Base-by-base conservation (phyloP, 202 grass and related monocot species). In the Carex arenaria region DNA sequence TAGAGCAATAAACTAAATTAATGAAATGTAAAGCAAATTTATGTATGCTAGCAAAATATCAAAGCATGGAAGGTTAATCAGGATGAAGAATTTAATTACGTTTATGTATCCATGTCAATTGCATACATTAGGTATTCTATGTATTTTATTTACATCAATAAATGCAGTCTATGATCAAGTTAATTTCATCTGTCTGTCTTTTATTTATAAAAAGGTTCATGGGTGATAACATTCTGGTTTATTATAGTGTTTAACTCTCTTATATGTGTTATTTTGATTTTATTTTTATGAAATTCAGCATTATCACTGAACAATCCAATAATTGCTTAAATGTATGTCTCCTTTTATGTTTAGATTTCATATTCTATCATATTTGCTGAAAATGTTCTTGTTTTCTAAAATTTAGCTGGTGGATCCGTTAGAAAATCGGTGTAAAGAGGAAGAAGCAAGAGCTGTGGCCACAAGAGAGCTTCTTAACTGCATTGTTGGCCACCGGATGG, bases 341-440 rank as follows among this genome's bases (percentile, higher is more conserved):
- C 55, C 19, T 62, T 19, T 62, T 64, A 80, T 38, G 32, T 43
- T 76, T 62, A 63, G 38, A 43, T 22, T 18, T 60, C 70, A 73
- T 83, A 66, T 55, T 62, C 3, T 67, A 1, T 72, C 69, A 51
- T 72, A 72, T 60, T 67, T 78, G 42, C 77, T 69, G 55, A 17
- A 36, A 34, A 66, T 85, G 10, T 73, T 23, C 53, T 38, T 59
- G 14, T 86, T 64, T 26, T 32, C 14, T 87, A 10, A 38, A 54
- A 84, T 23, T 70, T 70, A 99, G 96, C 87, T 99, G 85, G 96
- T 99, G 86, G 96, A 99, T 91, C 93, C 93, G 10, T 89, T 99
- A 72, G 96, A 99, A 89, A 88, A 85, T 77, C 89, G 96, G 83
- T 96, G 87, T 72, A 92, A 94, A 87, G 93, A 99, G 60, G 93